Evolutionary conservation across 345 rosid species (phyloP), one percentile per base, ranked within the genome.

Genomic region (Ceriops decandra): DNA sequence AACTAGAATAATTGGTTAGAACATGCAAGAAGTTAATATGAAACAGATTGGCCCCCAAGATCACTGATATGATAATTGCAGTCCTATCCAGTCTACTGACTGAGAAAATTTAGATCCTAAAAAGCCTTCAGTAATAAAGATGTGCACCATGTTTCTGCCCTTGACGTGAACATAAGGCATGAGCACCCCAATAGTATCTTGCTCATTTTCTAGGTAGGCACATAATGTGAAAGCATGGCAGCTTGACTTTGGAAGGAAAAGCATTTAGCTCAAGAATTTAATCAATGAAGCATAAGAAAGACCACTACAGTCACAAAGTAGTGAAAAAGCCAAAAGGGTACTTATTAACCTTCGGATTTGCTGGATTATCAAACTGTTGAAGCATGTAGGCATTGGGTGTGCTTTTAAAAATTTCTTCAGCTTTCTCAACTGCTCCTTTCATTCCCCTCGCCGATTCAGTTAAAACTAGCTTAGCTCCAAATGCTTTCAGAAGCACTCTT

Each of bases 401-500:
- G 60, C 52, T 67, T 63, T 71, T 71, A 72, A 76, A 49, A 67
- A 76, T 76, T 67, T 76, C 80, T 70, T 76, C 80, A 28, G 80
- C 80, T 63, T 67, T 71, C 62, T 71, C 72, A 71, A 76, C 76
- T 56, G 80, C 76, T n/a, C 80, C 80, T 58, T 71, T 76, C 80
- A 76, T 76, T 57, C 80, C 80, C 60, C 62, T 76, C 9, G 80
- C 75, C 16, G 80, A 2, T 47, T 76, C 80, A 57, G 80, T 76
- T 52, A 76, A 57, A 36, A 76, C 76, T 57, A 76, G 76, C 64
- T 76, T 62, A 31, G 80, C 80, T 57, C 80, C 80, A 62, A 76
- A 76, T 5, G 80, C 80, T 67, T 76, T 76, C 11, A 76, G 21
- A 52, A 76, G 80, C 36, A 76, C 76, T 56, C 80, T 76, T 58